Base-by-base conservation (phyloP, 2,329 filamentous ascomycete species). In the Penicillium aurantiogriseum region DNA sequence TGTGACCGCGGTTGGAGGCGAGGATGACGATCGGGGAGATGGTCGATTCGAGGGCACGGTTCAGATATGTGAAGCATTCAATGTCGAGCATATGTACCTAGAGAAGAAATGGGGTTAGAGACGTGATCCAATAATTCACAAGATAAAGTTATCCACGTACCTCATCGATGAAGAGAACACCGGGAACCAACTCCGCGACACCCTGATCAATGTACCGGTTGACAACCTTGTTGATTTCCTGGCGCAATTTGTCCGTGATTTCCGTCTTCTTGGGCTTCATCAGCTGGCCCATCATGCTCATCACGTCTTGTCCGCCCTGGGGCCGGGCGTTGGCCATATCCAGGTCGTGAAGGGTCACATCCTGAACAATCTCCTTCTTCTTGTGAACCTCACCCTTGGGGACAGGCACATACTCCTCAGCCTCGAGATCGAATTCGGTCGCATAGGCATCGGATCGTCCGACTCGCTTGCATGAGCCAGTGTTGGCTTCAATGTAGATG, bases 181-280 rank as follows among this genome's bases (percentile, higher is more conserved):
- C 94, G 2, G 94, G 94, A n/a, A 99, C 92, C 57, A 99, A 85
- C 79, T 99, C 94, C 7, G 94, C 94, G 33, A 97, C 92, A 61
- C 94, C 94, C 79, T 97, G 93, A 74, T 97, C 94, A 67, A 99
- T 99, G 78, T 97, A 99, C 76, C 93, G 92, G 83, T 92, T 96
- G 66, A 99, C 94, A 31, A 99, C 93, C 80, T 97, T 97, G 85
- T 99, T 97, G 80, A 99, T 97, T 80, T 99, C 94, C 55, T 85
- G 82, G 59, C 94, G 86, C 71, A 99, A 81, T 81, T 99, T 99
- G 78, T 99, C 94, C 31, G 94, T 99, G 71, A 99, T 97, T 76
- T 99, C 94, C 6, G 94, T 99, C 87, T 97, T 97, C 81, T 95
- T 95, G 61, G 94, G 94, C 84, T 97, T 97, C 92, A 97, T 97